Conservation (phyloP, 2,329 filamentous ascomycete genomes). For the Neofusicoccum laricinum region DNA sequence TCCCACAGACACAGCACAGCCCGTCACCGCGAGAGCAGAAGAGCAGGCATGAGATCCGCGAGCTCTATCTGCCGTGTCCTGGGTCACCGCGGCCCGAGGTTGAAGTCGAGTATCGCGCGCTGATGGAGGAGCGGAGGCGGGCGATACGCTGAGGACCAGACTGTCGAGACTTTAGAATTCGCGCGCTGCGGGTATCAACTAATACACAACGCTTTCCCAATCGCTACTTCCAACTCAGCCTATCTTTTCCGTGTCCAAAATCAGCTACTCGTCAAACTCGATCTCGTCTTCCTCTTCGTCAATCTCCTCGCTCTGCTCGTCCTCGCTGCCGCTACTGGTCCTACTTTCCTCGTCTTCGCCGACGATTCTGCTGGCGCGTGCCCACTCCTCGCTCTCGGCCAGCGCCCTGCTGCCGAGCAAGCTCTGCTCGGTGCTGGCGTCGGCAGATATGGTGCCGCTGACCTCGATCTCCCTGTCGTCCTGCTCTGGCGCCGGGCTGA, state of each 20-base stretch:
- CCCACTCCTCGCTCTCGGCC: constrained; percentile 36
- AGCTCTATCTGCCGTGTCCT: not conserved
- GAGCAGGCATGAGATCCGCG: not conserved
- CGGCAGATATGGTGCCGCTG: constrained; percentile 2
- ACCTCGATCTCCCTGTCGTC: constrained; percentile 20
- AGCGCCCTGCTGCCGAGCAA: constrained; percentile 19
- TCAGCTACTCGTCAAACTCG: not conserved
- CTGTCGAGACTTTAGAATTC: not conserved
- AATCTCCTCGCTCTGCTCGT: constrained; percentile 30
- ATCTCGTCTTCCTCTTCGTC: constrained; percentile 32
- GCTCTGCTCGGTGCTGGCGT: not conserved
- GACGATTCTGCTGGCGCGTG: constrained; percentile 27
- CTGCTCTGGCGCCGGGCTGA: constrained; percentile 34
- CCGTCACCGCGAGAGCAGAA: not conserved
- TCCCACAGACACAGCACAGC: no score
- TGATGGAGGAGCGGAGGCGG: not conserved
- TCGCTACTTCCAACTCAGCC: not conserved
- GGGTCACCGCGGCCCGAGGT: not conserved
- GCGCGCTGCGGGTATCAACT: not conserved
- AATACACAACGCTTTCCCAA: not conserved
- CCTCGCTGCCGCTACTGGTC: not conserved
- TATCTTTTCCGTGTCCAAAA: not conserved
- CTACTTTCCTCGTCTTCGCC: constrained; percentile 28
- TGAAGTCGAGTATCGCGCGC: not conserved
- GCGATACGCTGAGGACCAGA: not conserved